phyloP scores from a whole-genome alignment of 2,329 filamentous ascomycete species.

The Arthrobotrys megalospora region DNA sequence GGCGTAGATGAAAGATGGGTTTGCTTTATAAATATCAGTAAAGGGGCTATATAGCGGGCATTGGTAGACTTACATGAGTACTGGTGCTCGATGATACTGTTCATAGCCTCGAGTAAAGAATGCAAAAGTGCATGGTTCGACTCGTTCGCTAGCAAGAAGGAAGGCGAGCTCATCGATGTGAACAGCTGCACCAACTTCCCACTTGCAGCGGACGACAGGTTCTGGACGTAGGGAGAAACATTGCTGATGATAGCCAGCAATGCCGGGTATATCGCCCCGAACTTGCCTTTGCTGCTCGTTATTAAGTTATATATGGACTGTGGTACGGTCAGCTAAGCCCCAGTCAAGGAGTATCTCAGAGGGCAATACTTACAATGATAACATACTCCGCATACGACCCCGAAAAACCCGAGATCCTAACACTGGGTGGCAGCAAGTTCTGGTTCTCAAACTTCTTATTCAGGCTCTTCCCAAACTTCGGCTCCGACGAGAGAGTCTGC shows the following conservation, averaged over 20 bases:
- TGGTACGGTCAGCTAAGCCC: slow-evolving; percentile 31
- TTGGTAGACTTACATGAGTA: slow-evolving; percentile 76
- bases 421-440: slow-evolving; percentile 84
- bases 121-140: slow-evolving; percentile 86
- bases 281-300: slow-evolving; percentile 88
- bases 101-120: slow-evolving; percentile 89
- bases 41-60: not conserved
- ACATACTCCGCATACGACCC: slow-evolving; percentile 95
- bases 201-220: slow-evolving; percentile 80
- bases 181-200: slow-evolving; percentile 90
- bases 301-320: slow-evolving; percentile 93
- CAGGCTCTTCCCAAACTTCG: slow-evolving; percentile 88
- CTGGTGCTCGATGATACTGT: slow-evolving; percentile 90
- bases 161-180: slow-evolving; percentile 91
- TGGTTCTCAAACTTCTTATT: slow-evolving; percentile 92
- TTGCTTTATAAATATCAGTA: slow-evolving; percentile 72
- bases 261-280: slow-evolving; percentile 92
- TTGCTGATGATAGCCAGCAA: slow-evolving; percentile 94
- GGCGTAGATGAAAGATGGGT: slow-evolving; percentile 84
- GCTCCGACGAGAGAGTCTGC: slow-evolving; percentile 93
- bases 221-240: slow-evolving; percentile 85
- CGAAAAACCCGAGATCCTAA: slow-evolving; percentile 85
- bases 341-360: not conserved
- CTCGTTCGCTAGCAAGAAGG: slow-evolving; percentile 92
- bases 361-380: slow-evolving; percentile 78